Evolutionary conservation across 345 rosid species (phyloP).

Genomic region (Eucalyptus tenuipes): DNA sequence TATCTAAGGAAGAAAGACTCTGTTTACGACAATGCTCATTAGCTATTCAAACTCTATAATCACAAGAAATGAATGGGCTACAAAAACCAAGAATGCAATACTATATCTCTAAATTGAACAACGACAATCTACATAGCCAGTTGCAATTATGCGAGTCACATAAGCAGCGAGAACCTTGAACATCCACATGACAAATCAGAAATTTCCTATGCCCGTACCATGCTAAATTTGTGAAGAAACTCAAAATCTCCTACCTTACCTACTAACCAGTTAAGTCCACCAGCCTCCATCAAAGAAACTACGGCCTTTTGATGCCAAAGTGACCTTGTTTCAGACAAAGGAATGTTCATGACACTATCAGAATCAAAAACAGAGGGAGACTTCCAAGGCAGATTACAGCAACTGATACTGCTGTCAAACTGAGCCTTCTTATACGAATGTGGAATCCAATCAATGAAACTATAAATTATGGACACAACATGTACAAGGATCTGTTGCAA

Average conservation of each 20-base stretch:
- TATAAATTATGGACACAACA: conserved; percentile 43
- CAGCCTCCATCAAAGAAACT: conserved; percentile 72
- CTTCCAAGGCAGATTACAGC: conserved; percentile 5
- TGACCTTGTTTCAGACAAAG: conserved; percentile 17
- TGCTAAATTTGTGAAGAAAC: neutral
- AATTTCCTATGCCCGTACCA: neutral
- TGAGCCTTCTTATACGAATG: conserved; percentile 18
- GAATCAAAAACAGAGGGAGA: conserved; percentile 5
- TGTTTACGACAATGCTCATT: neutral
- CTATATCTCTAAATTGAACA: neutral
- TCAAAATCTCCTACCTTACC: conserved; percentile 65
- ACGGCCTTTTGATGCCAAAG: conserved; percentile 60
- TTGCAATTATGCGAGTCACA: neutral
- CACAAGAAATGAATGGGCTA: neutral
- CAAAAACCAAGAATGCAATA: neutral
- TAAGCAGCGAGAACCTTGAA: neutral
- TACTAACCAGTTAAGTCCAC: conserved; percentile 85
- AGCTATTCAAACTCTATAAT: neutral
- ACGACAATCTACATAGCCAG: neutral
- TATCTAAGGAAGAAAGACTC: neutral
- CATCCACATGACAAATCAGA: neutral
- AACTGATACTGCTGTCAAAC: conserved; percentile 6
- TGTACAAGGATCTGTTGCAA: conserved; percentile 36
- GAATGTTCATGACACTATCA: conserved; percentile 13
- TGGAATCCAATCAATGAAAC: conserved; percentile 34